Evolutionary conservation across 306 rosid species (phyloP), one percentile per base, ranked within the genome.

Genomic region (Casuarina cunninghamiana): DNA sequence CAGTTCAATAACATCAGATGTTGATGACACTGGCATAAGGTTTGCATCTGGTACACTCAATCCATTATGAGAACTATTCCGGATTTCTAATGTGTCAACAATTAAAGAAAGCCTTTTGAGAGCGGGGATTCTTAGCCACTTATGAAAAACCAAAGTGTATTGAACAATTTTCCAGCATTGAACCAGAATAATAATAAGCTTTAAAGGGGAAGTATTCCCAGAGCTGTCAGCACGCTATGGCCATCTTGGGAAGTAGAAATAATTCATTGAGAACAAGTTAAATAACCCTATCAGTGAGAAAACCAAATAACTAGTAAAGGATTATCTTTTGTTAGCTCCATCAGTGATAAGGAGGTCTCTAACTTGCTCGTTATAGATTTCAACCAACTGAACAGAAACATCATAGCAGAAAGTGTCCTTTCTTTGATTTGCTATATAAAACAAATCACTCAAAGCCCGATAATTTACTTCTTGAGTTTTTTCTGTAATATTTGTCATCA

Each of bases 361-460:
- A 75, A 92, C 98, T 92, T 92, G 98, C 88, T 94, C 98, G 3
- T 94, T 94, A 71, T 94, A 94, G 70, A 94, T 94, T 88, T 94
- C 98, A 79, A 94, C 90, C 98, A 94, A 92, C 83, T 94, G 98
- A 62, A 94, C 97, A 21, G 90, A 89, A 77, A 94, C 95, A 67
- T 92, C 93, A 57, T 92, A 90, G 80, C 62, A 81, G 63, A 92
- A 92, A 75, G 95, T 89, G 73, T 92, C 97, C 75, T 70, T 89
- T 82, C 98, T 88, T 85, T 90, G 95, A 80, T 87, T 89, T 74
- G 97, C 97, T 60, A 89, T 84, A 43, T 68, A 80, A 83, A 94
- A 94, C 86, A 94, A 84, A 87, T 94, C 97, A 58, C 98, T 88
- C 73, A 94, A 83, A 51, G 98, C 97, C 84, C 98, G 87, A 83